Percentiles rank a stretch among this genome's conserved stretches.
phyloP scores from a whole-genome alignment of 345 rosid species.

The Citrus cavaleriei region DNA sequence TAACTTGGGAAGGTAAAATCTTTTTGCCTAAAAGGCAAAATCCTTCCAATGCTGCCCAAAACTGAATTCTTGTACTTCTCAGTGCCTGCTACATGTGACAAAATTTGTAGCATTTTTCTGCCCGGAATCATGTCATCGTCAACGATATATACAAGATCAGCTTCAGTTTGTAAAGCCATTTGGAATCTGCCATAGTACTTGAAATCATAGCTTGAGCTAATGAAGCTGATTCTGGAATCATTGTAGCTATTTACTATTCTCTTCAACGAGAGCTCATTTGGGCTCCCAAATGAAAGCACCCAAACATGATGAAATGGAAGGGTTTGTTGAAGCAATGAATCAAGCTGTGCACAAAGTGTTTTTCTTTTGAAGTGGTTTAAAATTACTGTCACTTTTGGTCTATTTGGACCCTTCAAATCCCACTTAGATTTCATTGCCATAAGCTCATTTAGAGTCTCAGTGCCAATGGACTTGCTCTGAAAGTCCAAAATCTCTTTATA shows the following conservation, averaged over 20 bases:
- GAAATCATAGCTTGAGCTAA: slow-evolving; percentile 86
- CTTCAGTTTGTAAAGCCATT: slow-evolving; percentile 90
- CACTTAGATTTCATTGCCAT: slow-evolving; percentile 85
- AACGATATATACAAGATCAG: slow-evolving; percentile 75
- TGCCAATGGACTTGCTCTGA: slow-evolving; percentile 54
- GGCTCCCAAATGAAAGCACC: slow-evolving; percentile 92
- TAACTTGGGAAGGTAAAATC: slow-evolving; percentile 98
- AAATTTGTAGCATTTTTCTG: slow-evolving; percentile 81
- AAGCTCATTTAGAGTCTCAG: slow-evolving; percentile 66
- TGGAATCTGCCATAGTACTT: slow-evolving; percentile 98
- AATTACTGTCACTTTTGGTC: slow-evolving; percentile 78
- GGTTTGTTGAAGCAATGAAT: slow-evolving; percentile 80
- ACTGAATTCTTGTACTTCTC: slow-evolving; percentile 90
- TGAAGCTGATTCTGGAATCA: slow-evolving; percentile 86
- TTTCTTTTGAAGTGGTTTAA: slow-evolving; percentile 95
- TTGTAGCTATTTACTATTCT: slow-evolving; percentile 77
- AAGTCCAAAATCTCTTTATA: slow-evolving; percentile 58
- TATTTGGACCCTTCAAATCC: slow-evolving; percentile 58
- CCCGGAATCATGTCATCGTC: slow-evolving; percentile 99
- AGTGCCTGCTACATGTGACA: slow-evolving; percentile 95
- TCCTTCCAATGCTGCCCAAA: slow-evolving; percentile 91
- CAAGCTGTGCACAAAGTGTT: slow-evolving; percentile 90
- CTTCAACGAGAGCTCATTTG: slow-evolving; percentile 65
- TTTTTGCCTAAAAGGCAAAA: slow-evolving; percentile 89
- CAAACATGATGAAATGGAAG: slow-evolving; percentile 91